phyloP scores from a whole-genome alignment of 176 grass and related monocot genomes.

The Urochloa ruziziensis region DNA sequence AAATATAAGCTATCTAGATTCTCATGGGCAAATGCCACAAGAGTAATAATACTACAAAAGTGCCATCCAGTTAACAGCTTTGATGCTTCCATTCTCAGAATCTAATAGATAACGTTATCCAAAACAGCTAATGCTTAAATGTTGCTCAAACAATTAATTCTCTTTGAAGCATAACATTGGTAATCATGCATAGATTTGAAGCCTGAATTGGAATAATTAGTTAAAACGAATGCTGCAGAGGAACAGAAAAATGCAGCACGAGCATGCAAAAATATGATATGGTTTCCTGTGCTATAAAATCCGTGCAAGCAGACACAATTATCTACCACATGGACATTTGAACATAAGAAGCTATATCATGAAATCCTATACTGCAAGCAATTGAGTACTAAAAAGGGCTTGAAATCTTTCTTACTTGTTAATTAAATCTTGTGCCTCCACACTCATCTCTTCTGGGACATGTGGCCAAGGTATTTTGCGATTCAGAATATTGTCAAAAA shows the following conservation, averaged over 20 bases:
- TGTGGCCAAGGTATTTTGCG: constrained; percentile 94
- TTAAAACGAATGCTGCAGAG: neutral
- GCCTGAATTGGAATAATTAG: constrained; percentile 10
- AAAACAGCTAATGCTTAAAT: neutral
- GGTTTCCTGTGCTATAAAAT: neutral
- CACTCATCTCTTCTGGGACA: constrained; percentile 91
- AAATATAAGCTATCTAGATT: neutral
- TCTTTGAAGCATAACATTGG: neutral
- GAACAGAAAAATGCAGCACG: constrained; percentile 2
- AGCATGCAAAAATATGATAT: constrained; percentile 7
- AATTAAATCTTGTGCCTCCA: constrained; percentile 86
- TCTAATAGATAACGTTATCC: neutral
- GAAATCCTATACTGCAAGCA: constrained; percentile 21
- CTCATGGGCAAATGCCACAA: neutral
- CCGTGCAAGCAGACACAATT: neutral
- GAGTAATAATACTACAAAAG: neutral
- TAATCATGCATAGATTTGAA: neutral
- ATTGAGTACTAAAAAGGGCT: constrained; percentile 19
- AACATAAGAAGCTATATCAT: constrained; percentile 9
- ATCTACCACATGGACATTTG: constrained; percentile 22
- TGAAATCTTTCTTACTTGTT: constrained; percentile 75
- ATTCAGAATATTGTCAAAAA: constrained; percentile 99
- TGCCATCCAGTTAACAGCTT: neutral
- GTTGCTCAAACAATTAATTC: neutral
- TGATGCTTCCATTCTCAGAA: neutral